Evolutionary conservation across 768 basidiomycete genomes (phyloP).

Genomic region (Suillus discolor): DNA sequence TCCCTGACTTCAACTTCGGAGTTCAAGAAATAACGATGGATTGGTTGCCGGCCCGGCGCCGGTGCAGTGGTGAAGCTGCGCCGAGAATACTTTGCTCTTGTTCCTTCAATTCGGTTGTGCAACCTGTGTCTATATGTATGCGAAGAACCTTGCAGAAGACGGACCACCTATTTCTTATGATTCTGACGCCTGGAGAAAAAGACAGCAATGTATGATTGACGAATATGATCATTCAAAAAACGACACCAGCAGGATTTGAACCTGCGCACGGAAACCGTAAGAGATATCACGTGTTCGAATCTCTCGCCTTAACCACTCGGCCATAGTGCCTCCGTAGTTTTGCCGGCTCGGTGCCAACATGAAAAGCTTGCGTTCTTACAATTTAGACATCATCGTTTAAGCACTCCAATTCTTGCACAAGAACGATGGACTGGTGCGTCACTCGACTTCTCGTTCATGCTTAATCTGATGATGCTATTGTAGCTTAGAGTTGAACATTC

Average conservation of each 20-base stretch:
- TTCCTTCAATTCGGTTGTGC: no score
- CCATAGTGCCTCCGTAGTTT: slow-evolving; percentile 48
- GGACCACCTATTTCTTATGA: no score
- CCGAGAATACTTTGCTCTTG: no score
- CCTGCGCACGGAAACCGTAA: slow-evolving; percentile 43
- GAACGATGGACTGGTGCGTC: slow-evolving; percentile 53
- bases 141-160: no score
- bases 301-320: slow-evolving; percentile 81
- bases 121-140: no score
- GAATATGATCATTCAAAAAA: slow-evolving; percentile 10
- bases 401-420: slow-evolving; percentile 1
- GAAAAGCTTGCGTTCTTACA: background rate
- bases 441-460: background rate
- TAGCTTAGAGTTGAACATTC: slow-evolving; percentile 80
- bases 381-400: background rate
- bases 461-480: slow-evolving; percentile 7
- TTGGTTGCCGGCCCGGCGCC: no score
- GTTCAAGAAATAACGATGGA: no score
- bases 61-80: no score
- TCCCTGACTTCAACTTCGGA: no score
- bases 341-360: background rate
- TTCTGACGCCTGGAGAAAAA: no score
- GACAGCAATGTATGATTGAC: no score
- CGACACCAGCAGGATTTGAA: slow-evolving; percentile 46
- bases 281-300: slow-evolving; percentile 52